Conservation (phyloP, 2,329 filamentous ascomycete species). For the Cordyceps cicadae region DNA sequence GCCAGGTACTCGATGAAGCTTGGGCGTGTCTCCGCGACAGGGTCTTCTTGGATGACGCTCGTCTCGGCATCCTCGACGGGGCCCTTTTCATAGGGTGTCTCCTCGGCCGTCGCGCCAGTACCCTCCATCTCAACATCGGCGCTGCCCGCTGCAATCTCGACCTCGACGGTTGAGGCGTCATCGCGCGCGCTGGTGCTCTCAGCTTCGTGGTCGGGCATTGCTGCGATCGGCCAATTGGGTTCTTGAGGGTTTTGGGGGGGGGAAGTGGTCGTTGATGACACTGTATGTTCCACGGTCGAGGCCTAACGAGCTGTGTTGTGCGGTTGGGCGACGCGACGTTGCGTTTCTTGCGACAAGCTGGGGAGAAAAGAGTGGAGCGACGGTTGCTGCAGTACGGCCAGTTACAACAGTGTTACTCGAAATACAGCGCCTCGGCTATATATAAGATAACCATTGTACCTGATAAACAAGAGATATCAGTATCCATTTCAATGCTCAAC, state of each 20-base stretch:
- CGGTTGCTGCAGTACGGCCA: background rate
- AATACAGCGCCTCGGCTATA: background rate
- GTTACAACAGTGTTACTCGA: background rate
- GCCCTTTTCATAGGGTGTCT: conserved; percentile 26
- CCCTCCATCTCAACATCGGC: conserved; percentile 33
- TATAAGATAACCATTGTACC: too few relatives aligned
- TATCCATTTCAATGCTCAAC: too few relatives aligned
- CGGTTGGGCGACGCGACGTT: background rate
- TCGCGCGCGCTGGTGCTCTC: conserved; percentile 11
- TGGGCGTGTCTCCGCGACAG: conserved; percentile 26
- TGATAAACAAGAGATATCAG: too few relatives aligned
- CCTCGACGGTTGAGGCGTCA: conserved; percentile 15
- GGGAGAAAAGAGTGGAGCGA: background rate
- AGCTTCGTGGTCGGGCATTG: conserved; percentile 23
- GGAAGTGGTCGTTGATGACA: background rate
- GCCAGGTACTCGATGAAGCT: conserved; percentile 53
- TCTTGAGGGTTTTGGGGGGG: background rate
- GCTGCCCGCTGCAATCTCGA: conserved; percentile 18
- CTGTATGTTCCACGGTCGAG: background rate
- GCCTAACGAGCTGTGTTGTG: background rate
- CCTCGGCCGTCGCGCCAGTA: conserved; percentile 17
- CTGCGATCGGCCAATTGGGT: background rate
- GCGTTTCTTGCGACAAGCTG: background rate
- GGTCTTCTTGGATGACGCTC: conserved; percentile 29
- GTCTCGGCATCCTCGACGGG: conserved; percentile 22